Evolutionary conservation across 129 eudicot species (phyloP).

Genomic region (Chrysanthemum makinoi): DNA sequence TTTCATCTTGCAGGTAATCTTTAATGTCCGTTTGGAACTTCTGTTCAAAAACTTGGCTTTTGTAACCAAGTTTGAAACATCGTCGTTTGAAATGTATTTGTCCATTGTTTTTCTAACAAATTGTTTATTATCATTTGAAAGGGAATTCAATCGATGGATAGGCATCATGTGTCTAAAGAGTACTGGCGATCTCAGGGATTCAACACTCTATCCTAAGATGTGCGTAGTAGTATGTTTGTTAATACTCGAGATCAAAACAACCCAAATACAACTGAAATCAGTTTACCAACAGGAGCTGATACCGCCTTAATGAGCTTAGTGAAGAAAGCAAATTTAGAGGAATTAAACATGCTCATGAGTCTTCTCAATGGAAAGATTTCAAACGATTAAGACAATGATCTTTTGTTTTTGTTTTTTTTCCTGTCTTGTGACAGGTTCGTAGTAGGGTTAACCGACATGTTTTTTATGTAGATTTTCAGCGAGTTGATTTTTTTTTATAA

Average conservation of each 20-base stretch:
- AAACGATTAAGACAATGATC: constrained; percentile 30
- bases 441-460: no score
- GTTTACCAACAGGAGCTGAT: no score
- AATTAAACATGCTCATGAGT: constrained; percentile 11
- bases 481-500: no score
- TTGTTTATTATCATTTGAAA: constrained; percentile 6
- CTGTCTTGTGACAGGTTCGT: no score
- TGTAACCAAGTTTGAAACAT: background rate
- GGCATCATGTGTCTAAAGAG: constrained; percentile 43
- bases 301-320: background rate
- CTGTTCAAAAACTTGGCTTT: background rate
- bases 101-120: background rate
- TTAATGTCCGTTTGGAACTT: background rate
- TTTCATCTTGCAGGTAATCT: constrained; percentile 68
- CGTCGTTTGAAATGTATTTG: background rate
- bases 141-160: constrained; percentile 62
- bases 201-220: constrained; percentile 15
- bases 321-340: background rate
- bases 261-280: no score
- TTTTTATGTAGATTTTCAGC: no score
- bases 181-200: constrained; percentile 61
- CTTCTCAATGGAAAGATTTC: constrained; percentile 56
- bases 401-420: no score
- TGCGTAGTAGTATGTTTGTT: background rate
- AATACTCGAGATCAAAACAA: constrained; percentile 17